phyloP scores from a whole-genome alignment of 2,329 filamentous ascomycete species.

The Monascus ruber region DNA sequence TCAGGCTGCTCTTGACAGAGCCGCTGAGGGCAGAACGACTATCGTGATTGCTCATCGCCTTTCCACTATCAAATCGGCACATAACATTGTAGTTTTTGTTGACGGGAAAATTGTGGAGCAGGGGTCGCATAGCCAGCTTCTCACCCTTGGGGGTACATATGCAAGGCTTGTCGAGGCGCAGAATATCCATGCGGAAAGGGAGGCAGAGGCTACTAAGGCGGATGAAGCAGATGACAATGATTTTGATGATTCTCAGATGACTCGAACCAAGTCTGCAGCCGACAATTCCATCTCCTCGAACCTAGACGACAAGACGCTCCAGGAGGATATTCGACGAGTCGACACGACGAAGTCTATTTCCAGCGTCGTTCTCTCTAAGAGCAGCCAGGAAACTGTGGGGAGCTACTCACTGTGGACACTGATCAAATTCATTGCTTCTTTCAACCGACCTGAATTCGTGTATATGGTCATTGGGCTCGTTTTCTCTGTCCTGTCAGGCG shows the following conservation, averaged over 20 bases:
- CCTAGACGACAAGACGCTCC: slow-evolving; percentile 21
- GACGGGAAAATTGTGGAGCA: slow-evolving; percentile 82
- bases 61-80: slow-evolving; percentile 84
- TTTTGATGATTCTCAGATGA: slow-evolving; percentile 16
- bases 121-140: slow-evolving; percentile 70
- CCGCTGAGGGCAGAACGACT: slow-evolving; percentile 76
- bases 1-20: slow-evolving; percentile 80
- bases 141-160: slow-evolving; percentile 63
- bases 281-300: slow-evolving; percentile 17
- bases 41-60: slow-evolving; percentile 93
- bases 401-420: slow-evolving; percentile 64
- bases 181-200: slow-evolving; percentile 53
- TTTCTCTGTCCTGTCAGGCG: slow-evolving; percentile 66
- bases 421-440: slow-evolving; percentile 66
- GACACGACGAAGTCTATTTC: slow-evolving; percentile 49
- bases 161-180: slow-evolving; percentile 80
- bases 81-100: slow-evolving; percentile 93
- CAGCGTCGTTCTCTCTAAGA: slow-evolving; percentile 55
- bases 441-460: slow-evolving; percentile 63
- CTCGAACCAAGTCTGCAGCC: slow-evolving; percentile 21
- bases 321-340: slow-evolving; percentile 27
- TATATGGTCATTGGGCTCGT: slow-evolving; percentile 63
- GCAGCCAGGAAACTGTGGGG: slow-evolving; percentile 37
- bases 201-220: slow-evolving; percentile 18
- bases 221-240: slow-evolving; percentile 14